Conservation (phyloP, 106 monocot species). For the Ottelia alismoides region DNA sequence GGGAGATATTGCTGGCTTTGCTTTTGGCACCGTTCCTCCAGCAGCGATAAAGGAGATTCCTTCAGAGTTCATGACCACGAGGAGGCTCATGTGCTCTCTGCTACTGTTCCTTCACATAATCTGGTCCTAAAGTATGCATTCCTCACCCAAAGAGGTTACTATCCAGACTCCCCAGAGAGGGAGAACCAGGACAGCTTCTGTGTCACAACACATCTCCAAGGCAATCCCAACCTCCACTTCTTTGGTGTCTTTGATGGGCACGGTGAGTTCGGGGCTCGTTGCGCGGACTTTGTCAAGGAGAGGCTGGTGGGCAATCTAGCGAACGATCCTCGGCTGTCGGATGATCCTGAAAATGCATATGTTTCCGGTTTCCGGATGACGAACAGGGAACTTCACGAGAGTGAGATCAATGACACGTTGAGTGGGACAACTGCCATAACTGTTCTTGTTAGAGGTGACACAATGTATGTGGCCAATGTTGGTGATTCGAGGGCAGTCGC, state of each 20-base stretch:
- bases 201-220: constrained; percentile 32
- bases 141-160: constrained; percentile 50
- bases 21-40: too few species aligned
- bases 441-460: constrained; percentile 40
- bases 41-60: too few species aligned
- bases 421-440: constrained; percentile 79
- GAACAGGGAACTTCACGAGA: constrained; percentile 42
- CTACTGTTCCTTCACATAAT: constrained; percentile 23
- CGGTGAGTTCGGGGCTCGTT: constrained; percentile 50
- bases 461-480: constrained; percentile 65
- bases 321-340: constrained; percentile 19
- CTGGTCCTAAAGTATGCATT: constrained; percentile 39
- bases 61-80: not conserved
- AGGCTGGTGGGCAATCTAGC: constrained; percentile 26
- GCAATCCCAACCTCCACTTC: constrained; percentile 52
- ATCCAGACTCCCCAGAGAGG: constrained; percentile 57
- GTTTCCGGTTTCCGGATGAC: constrained; percentile 24
- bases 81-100: constrained; percentile 12
- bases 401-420: constrained; percentile 70
- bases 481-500: constrained; percentile 75
- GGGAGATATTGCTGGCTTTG: too few species aligned
- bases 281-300: constrained; percentile 48
- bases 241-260: constrained; percentile 91
- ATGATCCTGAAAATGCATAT: constrained; percentile 41
- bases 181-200: constrained; percentile 57